These are phyloP conservation scores for Boletus sp. DNA, from an alignment of 1,284 basidiomycete species.

Conservation along the genomic window DNA sequence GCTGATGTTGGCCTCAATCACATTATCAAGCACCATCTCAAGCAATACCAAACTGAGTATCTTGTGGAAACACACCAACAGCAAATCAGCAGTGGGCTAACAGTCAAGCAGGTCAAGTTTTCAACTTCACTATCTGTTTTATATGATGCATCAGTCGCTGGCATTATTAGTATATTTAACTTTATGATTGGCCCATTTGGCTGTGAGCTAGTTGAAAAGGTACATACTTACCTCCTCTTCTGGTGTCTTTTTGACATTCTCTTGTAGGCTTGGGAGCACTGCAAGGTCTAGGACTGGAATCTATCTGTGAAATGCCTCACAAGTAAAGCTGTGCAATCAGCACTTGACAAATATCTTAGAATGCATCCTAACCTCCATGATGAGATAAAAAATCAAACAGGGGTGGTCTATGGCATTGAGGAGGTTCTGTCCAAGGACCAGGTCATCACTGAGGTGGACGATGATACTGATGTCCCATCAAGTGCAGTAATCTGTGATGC, in stretches of 20 bases:
- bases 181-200: slow-evolving; percentile 26
- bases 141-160: slow-evolving; percentile 16
- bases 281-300: slow-evolving; percentile 2
- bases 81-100: not conserved
- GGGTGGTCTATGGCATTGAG: not conserved
- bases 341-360: slow-evolving; percentile 2
- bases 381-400: slow-evolving; percentile 1
- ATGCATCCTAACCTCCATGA: not conserved
- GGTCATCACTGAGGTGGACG: not conserved
- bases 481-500: slow-evolving; percentile 7
- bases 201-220: slow-evolving; percentile 18
- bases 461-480: slow-evolving; percentile 11
- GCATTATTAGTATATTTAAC: slow-evolving; percentile 25
- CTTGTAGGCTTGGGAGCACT: slow-evolving; percentile 4
- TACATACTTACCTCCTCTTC: too few relatives aligned
- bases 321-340: slow-evolving; percentile 3
- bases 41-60: slow-evolving; percentile 23
- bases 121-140: slow-evolving; percentile 5
- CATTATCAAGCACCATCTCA: slow-evolving; percentile 27
- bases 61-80: slow-evolving; percentile 10
- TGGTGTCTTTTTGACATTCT: too few relatives aligned
- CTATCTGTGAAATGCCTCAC: slow-evolving; percentile 7
- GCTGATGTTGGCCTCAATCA: slow-evolving; percentile 26
- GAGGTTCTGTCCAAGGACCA: not conserved
- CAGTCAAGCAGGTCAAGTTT: not conserved